Percentiles rank a stretch among this genome's conserved stretches.
Evolutionary conservation across 1,284 basidiomycete genomes (phyloP).

Genomic region (Puccinia coronata): DNA sequence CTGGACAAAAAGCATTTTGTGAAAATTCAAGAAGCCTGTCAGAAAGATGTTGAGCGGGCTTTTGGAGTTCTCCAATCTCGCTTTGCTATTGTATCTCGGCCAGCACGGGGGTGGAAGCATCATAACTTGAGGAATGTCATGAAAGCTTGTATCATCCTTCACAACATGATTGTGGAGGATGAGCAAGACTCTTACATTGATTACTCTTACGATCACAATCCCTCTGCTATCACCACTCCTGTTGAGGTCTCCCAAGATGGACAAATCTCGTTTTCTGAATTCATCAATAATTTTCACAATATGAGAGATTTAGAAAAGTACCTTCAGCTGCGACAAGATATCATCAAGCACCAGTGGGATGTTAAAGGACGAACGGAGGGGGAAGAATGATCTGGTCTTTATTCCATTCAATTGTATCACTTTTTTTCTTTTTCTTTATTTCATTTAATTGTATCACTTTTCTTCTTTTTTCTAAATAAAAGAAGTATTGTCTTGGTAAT

Average conservation of each 20-base stretch:
- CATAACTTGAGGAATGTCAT: background rate
- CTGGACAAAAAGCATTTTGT: background rate
- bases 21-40: background rate
- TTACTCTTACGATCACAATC: background rate
- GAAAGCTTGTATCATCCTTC: background rate
- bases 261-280: background rate
- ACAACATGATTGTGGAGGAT: conserved; percentile 5
- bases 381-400: background rate
- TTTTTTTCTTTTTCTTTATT: background rate
- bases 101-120: background rate
- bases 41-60: background rate
- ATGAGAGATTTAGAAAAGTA: background rate
- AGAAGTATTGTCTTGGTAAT: too few species aligned
- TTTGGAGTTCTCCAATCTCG: background rate
- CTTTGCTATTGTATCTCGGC: too few species aligned
- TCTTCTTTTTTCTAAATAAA: background rate
- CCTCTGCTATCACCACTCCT: background rate
- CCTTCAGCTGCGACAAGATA: background rate
- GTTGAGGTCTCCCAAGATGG: background rate
- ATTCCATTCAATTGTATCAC: background rate
- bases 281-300: background rate
- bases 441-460: background rate
- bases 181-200: background rate
- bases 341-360: conserved; percentile 1
- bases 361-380: background rate